Conservation (phyloP, 331 rosid species). For the Prunus yedoensis region DNA sequence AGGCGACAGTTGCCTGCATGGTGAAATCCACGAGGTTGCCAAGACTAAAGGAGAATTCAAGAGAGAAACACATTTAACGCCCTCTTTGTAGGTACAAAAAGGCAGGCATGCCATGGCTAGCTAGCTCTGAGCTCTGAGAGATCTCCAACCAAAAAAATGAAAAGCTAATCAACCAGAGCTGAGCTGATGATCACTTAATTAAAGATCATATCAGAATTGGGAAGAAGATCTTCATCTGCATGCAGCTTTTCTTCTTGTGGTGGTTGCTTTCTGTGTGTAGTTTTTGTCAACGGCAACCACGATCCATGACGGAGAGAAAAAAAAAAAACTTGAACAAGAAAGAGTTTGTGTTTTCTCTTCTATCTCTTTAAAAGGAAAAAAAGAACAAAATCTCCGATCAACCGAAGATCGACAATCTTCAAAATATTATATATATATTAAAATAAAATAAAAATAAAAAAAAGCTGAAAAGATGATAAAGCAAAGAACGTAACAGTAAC, state of each 20-base stretch:
- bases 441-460: too few relatives aligned
- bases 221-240: not conserved
- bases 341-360: too few relatives aligned
- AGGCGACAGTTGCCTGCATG: conserved; percentile 5
- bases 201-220: not conserved
- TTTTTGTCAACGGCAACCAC: too few relatives aligned
- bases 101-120: too few relatives aligned
- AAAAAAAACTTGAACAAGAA: not conserved
- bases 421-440: not conserved
- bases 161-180: too few relatives aligned
- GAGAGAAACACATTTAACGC: not conserved
- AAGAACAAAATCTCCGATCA: not conserved
- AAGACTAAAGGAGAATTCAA: not conserved
- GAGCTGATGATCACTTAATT: not conserved
- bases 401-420: not conserved
- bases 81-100: not conserved
- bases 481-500: not conserved
- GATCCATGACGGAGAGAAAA: not conserved
- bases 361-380: not conserved
- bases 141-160: too few relatives aligned
- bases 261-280: too few relatives aligned
- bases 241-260: not conserved
- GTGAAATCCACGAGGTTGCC: not conserved
- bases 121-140: not conserved
- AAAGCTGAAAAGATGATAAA: not conserved